Percentiles rank a stretch among this genome's conserved stretches.
phyloP scores from a whole-genome alignment of 2,329 filamentous ascomycete genomes.

The Lojkania enalia region DNA sequence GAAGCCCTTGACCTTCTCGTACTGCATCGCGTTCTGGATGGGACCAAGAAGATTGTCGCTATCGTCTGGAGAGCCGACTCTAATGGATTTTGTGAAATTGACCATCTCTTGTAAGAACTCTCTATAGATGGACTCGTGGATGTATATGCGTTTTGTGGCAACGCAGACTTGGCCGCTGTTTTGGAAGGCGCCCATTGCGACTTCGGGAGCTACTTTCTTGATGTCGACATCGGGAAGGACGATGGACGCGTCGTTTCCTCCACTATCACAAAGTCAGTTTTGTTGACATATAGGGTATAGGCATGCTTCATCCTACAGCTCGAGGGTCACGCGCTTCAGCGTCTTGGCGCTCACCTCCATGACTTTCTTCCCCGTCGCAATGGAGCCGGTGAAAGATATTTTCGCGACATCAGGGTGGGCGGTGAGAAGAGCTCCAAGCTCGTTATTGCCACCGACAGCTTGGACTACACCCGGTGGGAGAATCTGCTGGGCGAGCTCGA shows the following conservation, averaged over 20 bases:
- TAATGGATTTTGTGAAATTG: constrained; percentile 49
- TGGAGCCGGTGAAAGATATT: constrained; percentile 66
- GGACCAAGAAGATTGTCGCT: constrained; percentile 57
- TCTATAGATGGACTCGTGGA: constrained; percentile 40
- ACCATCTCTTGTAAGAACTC: constrained; percentile 44
- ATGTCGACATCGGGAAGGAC: constrained; percentile 58
- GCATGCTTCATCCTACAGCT: constrained; percentile 45
- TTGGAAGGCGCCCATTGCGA: constrained; percentile 52
- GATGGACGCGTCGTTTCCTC: constrained; percentile 65
- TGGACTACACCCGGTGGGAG: constrained; percentile 66
- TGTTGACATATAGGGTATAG: neutral
- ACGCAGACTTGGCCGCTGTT: constrained; percentile 58
- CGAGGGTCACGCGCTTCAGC: constrained; percentile 63
- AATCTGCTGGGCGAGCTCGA: constrained; percentile 59
- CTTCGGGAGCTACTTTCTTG: constrained; percentile 44
- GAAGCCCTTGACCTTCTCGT: constrained; percentile 60
- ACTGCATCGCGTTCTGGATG: constrained; percentile 66
- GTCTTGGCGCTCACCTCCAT: constrained; percentile 59
- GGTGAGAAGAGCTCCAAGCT: constrained; percentile 62
- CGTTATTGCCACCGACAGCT: constrained; percentile 61
- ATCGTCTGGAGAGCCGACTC: constrained; percentile 40
- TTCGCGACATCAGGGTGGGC: constrained; percentile 63
- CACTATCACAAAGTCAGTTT: constrained; percentile 22
- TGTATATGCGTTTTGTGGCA: constrained; percentile 35
- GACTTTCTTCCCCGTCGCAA: constrained; percentile 61